Percentiles rank a stretch among this genome's conserved stretches.
Conservation (phyloP, 2,329 filamentous ascomycete species). For the Aspergillus sp. region DNA sequence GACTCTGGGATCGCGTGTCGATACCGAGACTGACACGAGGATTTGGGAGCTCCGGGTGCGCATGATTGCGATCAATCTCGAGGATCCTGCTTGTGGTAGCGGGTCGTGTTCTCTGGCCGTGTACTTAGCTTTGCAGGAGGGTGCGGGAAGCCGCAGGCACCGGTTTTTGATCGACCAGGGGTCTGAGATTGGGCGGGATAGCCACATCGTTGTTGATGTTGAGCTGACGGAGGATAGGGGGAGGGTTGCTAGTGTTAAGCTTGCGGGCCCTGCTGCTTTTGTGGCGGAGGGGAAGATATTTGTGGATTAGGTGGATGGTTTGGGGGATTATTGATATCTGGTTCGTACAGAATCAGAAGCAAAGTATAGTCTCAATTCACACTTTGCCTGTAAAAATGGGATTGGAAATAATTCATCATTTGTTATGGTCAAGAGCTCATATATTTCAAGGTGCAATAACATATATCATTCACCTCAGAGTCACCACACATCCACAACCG, state of each 20-base stretch:
- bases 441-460: too few species aligned
- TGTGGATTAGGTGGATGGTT: constrained; percentile 1
- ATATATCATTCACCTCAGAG: too few species aligned
- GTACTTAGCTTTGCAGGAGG: constrained; percentile 49
- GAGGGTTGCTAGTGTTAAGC: constrained; percentile 16
- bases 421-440: too few species aligned
- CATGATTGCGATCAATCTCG: constrained; percentile 39
- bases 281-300: constrained; percentile 11
- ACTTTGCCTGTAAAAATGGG: too few species aligned
- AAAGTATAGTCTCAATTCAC: too few species aligned
- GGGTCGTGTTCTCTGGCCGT: constrained; percentile 55
- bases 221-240: constrained; percentile 13
- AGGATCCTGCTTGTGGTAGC: constrained; percentile 64
- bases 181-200: constrained; percentile 60
- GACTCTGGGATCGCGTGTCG: constrained; percentile 9
- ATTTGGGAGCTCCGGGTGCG: constrained; percentile 26
- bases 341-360: too few species aligned
- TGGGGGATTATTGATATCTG: too few species aligned
- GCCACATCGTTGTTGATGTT: constrained; percentile 23
- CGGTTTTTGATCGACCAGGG: constrained; percentile 55
- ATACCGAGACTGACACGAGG: constrained; percentile 17
- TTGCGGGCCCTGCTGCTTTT: constrained; percentile 10
- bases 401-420: too few species aligned
- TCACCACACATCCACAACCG: too few species aligned
- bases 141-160: constrained; percentile 35